These are phyloP conservation scores for Hypoxylon perforatum DNA, from an alignment of 495 filamentous ascomycete genomes.

Conservation along the genomic window DNA sequence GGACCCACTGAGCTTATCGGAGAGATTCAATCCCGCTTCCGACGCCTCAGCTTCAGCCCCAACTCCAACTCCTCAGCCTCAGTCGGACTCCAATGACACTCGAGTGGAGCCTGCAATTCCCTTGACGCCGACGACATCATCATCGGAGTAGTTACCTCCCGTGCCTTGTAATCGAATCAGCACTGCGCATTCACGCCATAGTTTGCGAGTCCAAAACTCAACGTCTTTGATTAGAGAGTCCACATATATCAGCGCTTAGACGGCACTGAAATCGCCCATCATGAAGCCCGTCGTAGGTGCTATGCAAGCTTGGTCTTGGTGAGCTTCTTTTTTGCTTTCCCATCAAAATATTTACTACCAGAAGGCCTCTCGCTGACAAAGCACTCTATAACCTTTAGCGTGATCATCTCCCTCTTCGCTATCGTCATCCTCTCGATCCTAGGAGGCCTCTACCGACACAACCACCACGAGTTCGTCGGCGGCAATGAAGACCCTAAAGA, in stretches of 20 bases:
- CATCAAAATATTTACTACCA: neutral
- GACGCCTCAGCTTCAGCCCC: conserved; percentile 10
- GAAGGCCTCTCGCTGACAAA: conserved; percentile 15
- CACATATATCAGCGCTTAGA: neutral
- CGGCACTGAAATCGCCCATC: conserved; percentile 49
- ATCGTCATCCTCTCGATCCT: conserved; percentile 88
- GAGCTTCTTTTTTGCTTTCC: conserved; percentile 34
- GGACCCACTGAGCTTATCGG: conserved; percentile 3
- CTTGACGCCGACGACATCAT: conserved; percentile 28
- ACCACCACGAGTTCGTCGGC: conserved; percentile 84
- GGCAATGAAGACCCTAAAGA: conserved; percentile 77
- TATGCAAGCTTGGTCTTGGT: conserved; percentile 96
- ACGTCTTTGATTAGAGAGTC: neutral
- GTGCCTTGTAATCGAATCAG: neutral
- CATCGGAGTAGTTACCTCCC: conserved; percentile 4
- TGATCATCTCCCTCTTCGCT: conserved; percentile 87
- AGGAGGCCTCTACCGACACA: conserved; percentile 78
- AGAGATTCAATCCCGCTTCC: conserved; percentile 14
- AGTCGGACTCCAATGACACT: conserved; percentile 21
- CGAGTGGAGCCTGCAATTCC: conserved; percentile 10
- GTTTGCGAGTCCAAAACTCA: neutral
- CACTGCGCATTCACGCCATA: neutral
- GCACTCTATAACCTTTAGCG: conserved; percentile 59
- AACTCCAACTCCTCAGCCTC: conserved; percentile 28
- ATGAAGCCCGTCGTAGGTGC: conserved; percentile 95